Conservation (phyloP, 768 basidiomycete genomes). For the Tulasnella sp. region DNA sequence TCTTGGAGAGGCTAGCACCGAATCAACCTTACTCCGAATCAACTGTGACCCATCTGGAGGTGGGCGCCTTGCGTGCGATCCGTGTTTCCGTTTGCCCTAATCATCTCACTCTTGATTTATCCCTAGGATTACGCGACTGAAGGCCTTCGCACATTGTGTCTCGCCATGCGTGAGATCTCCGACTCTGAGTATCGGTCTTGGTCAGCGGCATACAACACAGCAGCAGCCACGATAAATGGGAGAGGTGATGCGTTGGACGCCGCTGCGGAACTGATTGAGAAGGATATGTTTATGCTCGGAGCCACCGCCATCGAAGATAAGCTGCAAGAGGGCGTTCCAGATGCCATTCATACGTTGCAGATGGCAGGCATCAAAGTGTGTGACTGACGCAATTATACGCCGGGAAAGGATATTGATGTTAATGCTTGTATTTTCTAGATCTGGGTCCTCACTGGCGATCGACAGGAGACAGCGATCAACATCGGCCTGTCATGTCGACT, state of each 20-base stretch:
- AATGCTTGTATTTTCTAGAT: slow-evolving; percentile 45
- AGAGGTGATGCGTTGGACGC: slow-evolving; percentile 89
- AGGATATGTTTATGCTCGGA: slow-evolving; percentile 82
- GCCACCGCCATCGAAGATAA: slow-evolving; percentile 99
- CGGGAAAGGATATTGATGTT: neutral
- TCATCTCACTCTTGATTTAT: neutral
- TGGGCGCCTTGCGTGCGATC: slow-evolving; percentile 24
- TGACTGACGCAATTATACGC: neutral
- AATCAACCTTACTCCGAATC: slow-evolving; percentile 76
- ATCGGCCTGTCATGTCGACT: slow-evolving; percentile 96
- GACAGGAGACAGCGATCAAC: slow-evolving; percentile 99
- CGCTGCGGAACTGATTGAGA: slow-evolving; percentile 92
- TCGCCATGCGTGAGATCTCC: slow-evolving; percentile 87
- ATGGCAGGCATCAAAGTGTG: slow-evolving; percentile 92
- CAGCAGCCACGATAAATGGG: slow-evolving; percentile 89
- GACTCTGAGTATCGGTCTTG: slow-evolving; percentile 86
- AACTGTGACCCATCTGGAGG: slow-evolving; percentile 85
- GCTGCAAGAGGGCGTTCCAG: slow-evolving; percentile 95
- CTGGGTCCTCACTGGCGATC: slow-evolving; percentile 96
- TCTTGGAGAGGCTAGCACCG: slow-evolving; percentile 67
- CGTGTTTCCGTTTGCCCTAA: neutral
- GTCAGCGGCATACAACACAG: slow-evolving; percentile 78
- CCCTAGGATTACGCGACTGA: slow-evolving; percentile 87
- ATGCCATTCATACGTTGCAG: slow-evolving; percentile 93
- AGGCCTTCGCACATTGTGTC: slow-evolving; percentile 90